These are phyloP conservation scores for Ehretia macrophylla DNA, from an alignment of 257 asterid species.

Conservation along the genomic window DNA sequence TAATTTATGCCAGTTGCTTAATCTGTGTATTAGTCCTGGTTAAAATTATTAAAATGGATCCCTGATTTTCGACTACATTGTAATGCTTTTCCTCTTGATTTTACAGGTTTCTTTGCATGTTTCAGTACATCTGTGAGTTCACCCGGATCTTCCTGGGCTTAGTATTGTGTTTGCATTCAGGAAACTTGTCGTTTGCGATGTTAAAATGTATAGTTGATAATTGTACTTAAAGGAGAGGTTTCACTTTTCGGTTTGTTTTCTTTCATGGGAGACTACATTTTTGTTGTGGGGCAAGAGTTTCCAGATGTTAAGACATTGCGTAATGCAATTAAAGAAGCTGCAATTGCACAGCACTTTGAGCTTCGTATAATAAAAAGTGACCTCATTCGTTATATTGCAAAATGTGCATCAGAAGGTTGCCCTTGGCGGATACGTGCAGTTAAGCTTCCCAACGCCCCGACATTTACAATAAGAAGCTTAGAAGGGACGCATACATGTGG, in stretches of 20 bases:
- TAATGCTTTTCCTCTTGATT: background rate
- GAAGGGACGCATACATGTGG: constrained; percentile 63
- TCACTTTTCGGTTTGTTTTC: background rate
- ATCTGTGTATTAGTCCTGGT: background rate
- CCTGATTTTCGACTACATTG: background rate
- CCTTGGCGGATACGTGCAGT: constrained; percentile 88
- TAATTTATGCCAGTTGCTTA: no score
- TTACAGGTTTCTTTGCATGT: background rate
- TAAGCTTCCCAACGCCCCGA: constrained; percentile 65
- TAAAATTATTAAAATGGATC: no score
- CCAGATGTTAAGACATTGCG: constrained; percentile 73
- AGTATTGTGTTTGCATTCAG: no score
- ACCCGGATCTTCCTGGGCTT: no score
- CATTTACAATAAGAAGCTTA: constrained; percentile 60
- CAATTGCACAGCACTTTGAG: constrained; percentile 80
- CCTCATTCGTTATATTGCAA: constrained; percentile 64
- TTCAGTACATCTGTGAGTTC: no score
- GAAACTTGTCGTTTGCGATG: no score
- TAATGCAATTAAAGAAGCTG: constrained; percentile 67
- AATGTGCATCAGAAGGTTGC: constrained; percentile 73
- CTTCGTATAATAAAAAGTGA: constrained; percentile 68
- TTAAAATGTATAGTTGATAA: background rate
- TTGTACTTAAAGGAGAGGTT: no score
- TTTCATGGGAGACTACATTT: constrained; percentile 48
- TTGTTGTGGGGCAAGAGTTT: constrained; percentile 65